These are phyloP conservation scores for Chara braunii DNA, from an alignment of 139 green algal species.

Conservation along the genomic window DNA sequence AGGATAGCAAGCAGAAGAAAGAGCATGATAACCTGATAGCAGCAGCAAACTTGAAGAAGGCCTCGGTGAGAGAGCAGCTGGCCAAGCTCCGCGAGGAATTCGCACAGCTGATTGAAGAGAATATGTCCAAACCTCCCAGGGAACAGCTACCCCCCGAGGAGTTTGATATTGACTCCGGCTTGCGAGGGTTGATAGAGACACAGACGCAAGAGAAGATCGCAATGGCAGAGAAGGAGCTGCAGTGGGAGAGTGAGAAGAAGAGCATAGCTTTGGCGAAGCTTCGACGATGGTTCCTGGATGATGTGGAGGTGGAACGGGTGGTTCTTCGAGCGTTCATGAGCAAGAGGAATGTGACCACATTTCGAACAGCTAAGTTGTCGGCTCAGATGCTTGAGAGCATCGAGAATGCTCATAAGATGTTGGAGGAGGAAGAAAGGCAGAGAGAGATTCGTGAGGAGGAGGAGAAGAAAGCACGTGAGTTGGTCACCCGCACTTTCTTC, in stretches of 20 bases:
- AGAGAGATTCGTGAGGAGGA: no score
- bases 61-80: conserved; percentile 46
- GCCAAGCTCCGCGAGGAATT: conserved; percentile 47
- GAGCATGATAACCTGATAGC: conserved; percentile 44
- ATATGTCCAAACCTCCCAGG: conserved; percentile 14
- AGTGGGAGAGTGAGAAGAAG: conserved; percentile 60
- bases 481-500: no score
- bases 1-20: conserved; percentile 67
- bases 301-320: conserved; percentile 44
- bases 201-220: conserved; percentile 33
- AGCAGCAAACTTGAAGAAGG: conserved; percentile 56
- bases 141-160: conserved; percentile 8
- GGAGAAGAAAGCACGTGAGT: no score
- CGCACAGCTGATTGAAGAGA: conserved; percentile 49
- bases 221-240: conserved; percentile 48
- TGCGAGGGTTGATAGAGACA: conserved; percentile 30
- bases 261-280: conserved; percentile 54
- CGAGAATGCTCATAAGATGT: no score
- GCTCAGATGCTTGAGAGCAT: no score
- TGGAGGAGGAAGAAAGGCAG: no score
- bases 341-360: no score
- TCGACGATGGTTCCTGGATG: conserved; percentile 53
- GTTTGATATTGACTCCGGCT: conserved; percentile 55
- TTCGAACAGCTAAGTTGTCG: no score
- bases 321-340: no score